Base-by-base conservation (phyloP, 2,329 filamentous ascomycete genomes). In the Penicillium fuscoglaucum region DNA sequence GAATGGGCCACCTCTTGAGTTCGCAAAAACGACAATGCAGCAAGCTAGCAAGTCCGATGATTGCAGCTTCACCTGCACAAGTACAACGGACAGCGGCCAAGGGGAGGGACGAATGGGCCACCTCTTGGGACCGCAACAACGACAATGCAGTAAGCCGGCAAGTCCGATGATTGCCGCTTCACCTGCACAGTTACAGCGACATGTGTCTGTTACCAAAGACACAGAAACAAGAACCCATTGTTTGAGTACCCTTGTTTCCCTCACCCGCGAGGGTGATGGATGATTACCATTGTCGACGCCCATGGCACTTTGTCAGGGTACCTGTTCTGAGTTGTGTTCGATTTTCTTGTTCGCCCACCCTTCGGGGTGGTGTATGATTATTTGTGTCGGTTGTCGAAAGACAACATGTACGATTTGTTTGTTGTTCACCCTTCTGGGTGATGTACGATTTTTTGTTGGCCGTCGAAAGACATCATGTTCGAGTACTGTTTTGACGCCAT, bases 81-180 rank as follows among this genome's bases (percentile, higher is more conserved):
- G 19, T 21, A 41, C 19, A 21, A 41, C 19, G 19, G 19, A 41
- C 33, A 24, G 46, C 24, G 47, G 24, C 35, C 35, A 17, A 51
- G 48, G 48, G 35, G 48, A 51, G 48, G 48, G 35, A 51, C 48
- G 48, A 51, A 51, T 51, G 49, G 17, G 49, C 37, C 49, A 21
- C 26, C 39, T 31, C 35, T 43, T 43, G 19, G 4, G 29, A 5
- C 4, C 29, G 29, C 29, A 31, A 31, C 4, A 40, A 51, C 35
- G 35, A 52, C 21, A 53, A 53, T 4, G 51, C 31, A 53, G 51
- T 2, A 46, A 53, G 51, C 39, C 35, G 31, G 51, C 41, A 26
- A 37, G 51, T 46, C 41, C 41, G 31, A 54, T 46, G 51, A 46
- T 28, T 46, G 41, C 41, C 51, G 24, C 51, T 54, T 33, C 51